Evolutionary conservation across 2,329 filamentous ascomycete genomes (phyloP).

Genomic region (Balansia obtecta): DNA sequence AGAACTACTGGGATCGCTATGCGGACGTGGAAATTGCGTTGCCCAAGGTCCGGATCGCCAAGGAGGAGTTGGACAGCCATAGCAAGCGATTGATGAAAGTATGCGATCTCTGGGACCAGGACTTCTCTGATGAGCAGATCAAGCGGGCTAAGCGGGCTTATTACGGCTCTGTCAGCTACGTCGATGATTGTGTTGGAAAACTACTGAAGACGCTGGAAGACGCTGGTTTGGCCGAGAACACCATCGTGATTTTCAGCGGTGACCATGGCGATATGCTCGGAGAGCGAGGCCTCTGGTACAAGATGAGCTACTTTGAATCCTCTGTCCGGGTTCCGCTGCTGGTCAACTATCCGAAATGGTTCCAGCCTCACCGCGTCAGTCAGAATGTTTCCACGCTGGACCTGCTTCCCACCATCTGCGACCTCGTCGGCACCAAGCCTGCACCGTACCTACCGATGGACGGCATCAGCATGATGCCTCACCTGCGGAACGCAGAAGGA

Average conservation of each 20-base stretch:
- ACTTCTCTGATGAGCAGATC: constrained; percentile 77
- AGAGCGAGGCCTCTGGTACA: constrained; percentile 87
- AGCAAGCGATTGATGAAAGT: constrained; percentile 78
- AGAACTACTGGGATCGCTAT: constrained; percentile 89
- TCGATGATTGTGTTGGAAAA: constrained; percentile 83
- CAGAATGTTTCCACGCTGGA: constrained; percentile 88
- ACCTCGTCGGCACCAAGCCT: constrained; percentile 62
- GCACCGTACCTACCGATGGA: constrained; percentile 69
- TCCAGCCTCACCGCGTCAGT: constrained; percentile 61
- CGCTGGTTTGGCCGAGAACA: constrained; percentile 70
- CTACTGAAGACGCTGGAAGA: constrained; percentile 67
- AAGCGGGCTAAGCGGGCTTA: constrained; percentile 78
- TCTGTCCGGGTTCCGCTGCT: constrained; percentile 83
- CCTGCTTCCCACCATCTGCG: constrained; percentile 77
- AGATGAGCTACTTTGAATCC: constrained; percentile 94
- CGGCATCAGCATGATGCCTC: constrained; percentile 68
- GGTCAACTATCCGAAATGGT: constrained; percentile 66
- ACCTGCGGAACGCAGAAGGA: constrained; percentile 51
- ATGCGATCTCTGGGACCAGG: constrained; percentile 73
- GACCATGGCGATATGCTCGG: constrained; percentile 96
- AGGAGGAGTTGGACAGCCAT: constrained; percentile 75
- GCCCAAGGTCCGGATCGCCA: constrained; percentile 64
- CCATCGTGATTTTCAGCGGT: constrained; percentile 82
- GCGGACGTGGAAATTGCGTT: constrained; percentile 78
- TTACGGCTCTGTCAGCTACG: constrained; percentile 86